Evolutionary conservation across 1,284 basidiomycete species (phyloP).

Genomic region (Agroathelia rolfsii): DNA sequence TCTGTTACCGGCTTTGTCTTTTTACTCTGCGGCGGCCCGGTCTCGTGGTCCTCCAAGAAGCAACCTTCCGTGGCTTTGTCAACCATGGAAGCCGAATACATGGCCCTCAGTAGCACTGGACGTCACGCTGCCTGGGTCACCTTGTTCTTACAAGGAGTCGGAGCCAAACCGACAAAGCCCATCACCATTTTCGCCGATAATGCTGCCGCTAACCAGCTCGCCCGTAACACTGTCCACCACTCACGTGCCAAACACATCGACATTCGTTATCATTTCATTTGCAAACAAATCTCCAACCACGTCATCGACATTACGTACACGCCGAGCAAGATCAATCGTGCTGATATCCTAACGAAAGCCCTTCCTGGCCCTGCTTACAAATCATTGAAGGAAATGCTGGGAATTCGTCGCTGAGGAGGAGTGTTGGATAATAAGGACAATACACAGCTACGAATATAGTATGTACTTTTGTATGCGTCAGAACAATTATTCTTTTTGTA

Average conservation of each 20-base stretch:
- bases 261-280: conserved; percentile 26
- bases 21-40: conserved; percentile 17
- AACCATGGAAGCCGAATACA: conserved; percentile 22
- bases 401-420: too few relatives aligned
- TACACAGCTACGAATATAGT: too few relatives aligned
- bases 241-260: conserved; percentile 30
- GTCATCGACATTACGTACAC: too few relatives aligned
- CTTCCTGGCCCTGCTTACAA: too few relatives aligned
- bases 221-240: conserved; percentile 22
- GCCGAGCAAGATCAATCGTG: conserved; percentile 2
- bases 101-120: conserved; percentile 22
- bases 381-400: too few relatives aligned
- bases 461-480: too few relatives aligned
- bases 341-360: conserved; percentile 5
- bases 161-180: conserved; percentile 10
- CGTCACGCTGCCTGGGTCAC: conserved; percentile 25
- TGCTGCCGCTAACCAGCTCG: conserved; percentile 22
- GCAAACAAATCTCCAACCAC: conserved; percentile 16
- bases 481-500: too few relatives aligned
- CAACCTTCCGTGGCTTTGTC: conserved; percentile 20
- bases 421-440: too few relatives aligned
- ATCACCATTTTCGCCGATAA: conserved; percentile 23
- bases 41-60: conserved; percentile 28
- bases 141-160: conserved; percentile 17
- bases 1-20: conserved; percentile 22